Evolutionary conservation across 2,329 filamentous ascomycete genomes (phyloP), one percentile per base, ranked within the genome.

Genomic region (Penicillium concentricum): DNA sequence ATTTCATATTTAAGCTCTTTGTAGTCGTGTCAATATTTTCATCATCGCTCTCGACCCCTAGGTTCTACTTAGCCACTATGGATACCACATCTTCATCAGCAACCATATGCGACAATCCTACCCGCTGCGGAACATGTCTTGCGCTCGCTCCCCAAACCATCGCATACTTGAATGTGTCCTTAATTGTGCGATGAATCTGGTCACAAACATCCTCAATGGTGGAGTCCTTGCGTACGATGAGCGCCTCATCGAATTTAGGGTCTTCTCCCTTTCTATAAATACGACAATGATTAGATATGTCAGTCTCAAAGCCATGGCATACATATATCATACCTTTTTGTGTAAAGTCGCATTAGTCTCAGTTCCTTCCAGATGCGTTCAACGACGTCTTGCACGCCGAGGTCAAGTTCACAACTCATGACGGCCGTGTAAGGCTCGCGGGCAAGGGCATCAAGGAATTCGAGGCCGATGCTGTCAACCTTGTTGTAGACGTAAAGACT

Each of bases 401-500:
- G 84, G 71, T 97, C 92, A 10, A 97, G 83, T 79, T 99, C 95
- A 75, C 95, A 99, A 70, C 87, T 91, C 94, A 99, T 99, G 71
- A 99, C 93, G 26, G 89, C 91, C 0, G 95, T 97, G 74, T 97
- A 82, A 3, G 92, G 91, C 77, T 99, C 95, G 59, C 92, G 87
- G 5, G 95, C 94, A 22, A 99, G 82, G 72, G 89, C 87, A 80
- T 99, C 90, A 46, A 99, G 84, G 76, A 95, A 96, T 72, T 97
- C 92, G 63, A 99, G 84, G 41, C 89, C 93, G 59, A 99, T 90
- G 73, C 86, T 88, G 79, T 99, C 94, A 78, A 99, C 96, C 79
- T 99, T 99, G 88, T 99, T 99, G 86, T 99, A 99, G 32, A 97
- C 93, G 78, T 99, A 99, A 32, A 99, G 83, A 71, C 91, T 82